Evolutionary conservation across 2,329 filamentous ascomycete species (phyloP).

Genomic region (Didymella exigua): DNA sequence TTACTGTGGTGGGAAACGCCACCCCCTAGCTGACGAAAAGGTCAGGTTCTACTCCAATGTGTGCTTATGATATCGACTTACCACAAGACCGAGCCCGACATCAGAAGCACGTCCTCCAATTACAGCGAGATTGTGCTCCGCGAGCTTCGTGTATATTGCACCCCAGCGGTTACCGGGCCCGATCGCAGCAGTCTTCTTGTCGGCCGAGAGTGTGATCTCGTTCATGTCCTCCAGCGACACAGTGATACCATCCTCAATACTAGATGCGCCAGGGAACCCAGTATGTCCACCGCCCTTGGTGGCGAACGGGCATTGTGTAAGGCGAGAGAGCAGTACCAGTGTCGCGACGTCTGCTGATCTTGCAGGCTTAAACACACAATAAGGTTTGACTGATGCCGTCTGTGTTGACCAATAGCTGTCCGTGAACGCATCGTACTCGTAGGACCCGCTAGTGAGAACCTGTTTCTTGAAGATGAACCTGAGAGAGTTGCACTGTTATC

Average conservation of each 20-base stretch:
- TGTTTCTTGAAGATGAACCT: constrained; percentile 24
- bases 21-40: constrained; percentile 1
- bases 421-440: constrained; percentile 24
- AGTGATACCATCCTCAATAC: constrained; percentile 37
- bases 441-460: constrained; percentile 19
- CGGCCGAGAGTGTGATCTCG: constrained; percentile 20
- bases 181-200: constrained; percentile 32
- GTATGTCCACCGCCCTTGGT: constrained; percentile 45
- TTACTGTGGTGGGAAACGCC: constrained; percentile 43
- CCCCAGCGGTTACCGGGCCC: constrained; percentile 42
- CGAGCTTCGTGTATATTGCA: constrained; percentile 37
- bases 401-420: constrained; percentile 34
- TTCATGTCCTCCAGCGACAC: constrained; percentile 35
- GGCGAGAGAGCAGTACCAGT: constrained; percentile 25
- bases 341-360: constrained; percentile 26
- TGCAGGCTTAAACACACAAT: constrained; percentile 36
- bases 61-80: not conserved
- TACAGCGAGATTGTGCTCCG: constrained; percentile 28
- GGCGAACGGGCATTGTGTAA: constrained; percentile 44
- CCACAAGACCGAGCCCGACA: constrained; percentile 34
- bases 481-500: constrained; percentile 28
- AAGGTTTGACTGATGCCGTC: constrained; percentile 25
- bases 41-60: not conserved
- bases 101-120: constrained; percentile 37
- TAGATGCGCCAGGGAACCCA: constrained; percentile 34